Base-by-base conservation (phyloP, 2,329 filamentous ascomycete species). In the Colletotrichum sp. region DNA sequence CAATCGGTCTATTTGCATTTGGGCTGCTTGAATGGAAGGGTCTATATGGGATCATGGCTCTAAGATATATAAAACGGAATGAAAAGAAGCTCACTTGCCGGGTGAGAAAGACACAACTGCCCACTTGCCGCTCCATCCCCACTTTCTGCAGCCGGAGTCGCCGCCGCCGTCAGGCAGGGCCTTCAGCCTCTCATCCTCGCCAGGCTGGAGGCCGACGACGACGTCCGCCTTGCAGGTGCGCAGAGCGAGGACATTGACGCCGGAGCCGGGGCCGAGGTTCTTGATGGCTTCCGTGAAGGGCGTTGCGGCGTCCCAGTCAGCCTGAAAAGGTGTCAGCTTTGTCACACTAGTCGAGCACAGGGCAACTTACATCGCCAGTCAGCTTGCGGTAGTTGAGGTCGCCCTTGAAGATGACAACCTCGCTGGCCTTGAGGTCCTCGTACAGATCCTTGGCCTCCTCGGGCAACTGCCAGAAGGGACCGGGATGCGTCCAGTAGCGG, bases 111-210 rank as follows among this genome's bases (percentile, higher is more conserved):
- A 96, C 6, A 98, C 93, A n/a, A 99, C 95, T 8, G 96, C 96
- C 95, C 95, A 99, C 85, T 98, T 98, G 57, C 96, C 96, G 82
- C 92, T 94, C 96, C 96, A 99, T 1, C 95, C 96, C 96, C 96
- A 99, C 84, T 95, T 94, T 72, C 97, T 90, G 29, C 92, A 90
- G 84, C 94, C 84, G 79, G 90, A 87, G 77, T 95, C 93, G 19
- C 93, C 94, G 5, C 94, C 95, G 2, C 94, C 95, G 19, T 90
- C 92, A 69, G 95, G 92, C 69, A 87, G 90, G 11, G 90, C 88
- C 79, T 90, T 92, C 69, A 99, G 87, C 83, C 93, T 92, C 86
- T 98, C 96, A 82, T 99, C 97, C 82, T 94, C 91, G 8, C 96
- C 96, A 11, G 92, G 85, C 16, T 93, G 90, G n/a, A 99, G 88